Evolutionary conservation across 345 rosid genomes (phyloP).

Genomic region (Lepidium africanum): DNA sequence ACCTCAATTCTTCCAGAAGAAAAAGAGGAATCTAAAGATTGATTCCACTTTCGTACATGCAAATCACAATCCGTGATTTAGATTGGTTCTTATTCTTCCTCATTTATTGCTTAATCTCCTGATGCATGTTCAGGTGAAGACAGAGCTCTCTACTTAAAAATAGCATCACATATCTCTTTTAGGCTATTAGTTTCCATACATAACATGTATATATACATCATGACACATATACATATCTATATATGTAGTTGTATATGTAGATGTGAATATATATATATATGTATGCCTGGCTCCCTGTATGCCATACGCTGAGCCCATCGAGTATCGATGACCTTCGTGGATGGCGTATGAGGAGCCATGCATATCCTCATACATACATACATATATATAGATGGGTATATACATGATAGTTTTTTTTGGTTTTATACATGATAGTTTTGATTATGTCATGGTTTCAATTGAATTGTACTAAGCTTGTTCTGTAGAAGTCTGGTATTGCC

Average conservation of each 20-base stretch:
- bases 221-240: not conserved
- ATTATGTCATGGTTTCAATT: conserved; percentile 1
- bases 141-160: not conserved
- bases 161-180: not conserved
- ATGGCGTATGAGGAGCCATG: conserved; percentile 99
- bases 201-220: not conserved
- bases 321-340: conserved; percentile 66
- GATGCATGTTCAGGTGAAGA: conserved; percentile 22
- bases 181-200: conserved; percentile 1
- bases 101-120: conserved; percentile 3
- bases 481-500: not conserved
- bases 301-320: conserved; percentile 77
- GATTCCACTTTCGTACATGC: conserved; percentile 13
- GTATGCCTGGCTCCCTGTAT: conserved; percentile 99
- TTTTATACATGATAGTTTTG: not conserved
- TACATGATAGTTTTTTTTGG: not conserved
- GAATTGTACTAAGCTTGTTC: not conserved
- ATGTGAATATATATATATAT: conserved; percentile 2
- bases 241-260: conserved; percentile 1
- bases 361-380: conserved; percentile 38
- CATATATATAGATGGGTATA: not conserved
- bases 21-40: too few species aligned
- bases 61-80: conserved; percentile 7
- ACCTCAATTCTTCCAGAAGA: not conserved
- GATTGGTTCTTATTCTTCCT: conserved; percentile 1